Evolutionary conservation across 805 yeast species (phyloP).

Genomic region (Kodamaea laetipori): DNA sequence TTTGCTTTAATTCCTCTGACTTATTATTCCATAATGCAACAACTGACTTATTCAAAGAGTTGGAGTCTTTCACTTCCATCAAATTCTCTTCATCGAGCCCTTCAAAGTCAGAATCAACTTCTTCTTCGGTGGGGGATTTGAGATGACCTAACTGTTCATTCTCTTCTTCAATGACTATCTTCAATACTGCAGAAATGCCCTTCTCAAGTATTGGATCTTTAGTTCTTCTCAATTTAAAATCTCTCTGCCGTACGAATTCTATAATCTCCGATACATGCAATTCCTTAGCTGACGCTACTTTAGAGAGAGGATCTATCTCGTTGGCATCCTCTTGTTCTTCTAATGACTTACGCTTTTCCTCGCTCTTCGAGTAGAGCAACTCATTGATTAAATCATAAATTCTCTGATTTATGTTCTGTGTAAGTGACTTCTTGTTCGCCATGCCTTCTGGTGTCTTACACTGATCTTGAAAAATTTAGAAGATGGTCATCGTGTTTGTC

Average conservation of each 20-base stretch:
- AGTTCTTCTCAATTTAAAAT: slow-evolving; percentile 65
- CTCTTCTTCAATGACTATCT: slow-evolving; percentile 60
- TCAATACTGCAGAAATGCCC: slow-evolving; percentile 61
- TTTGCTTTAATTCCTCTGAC: slow-evolving; percentile 16
- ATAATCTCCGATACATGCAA: slow-evolving; percentile 52
- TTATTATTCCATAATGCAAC: slow-evolving; percentile 64
- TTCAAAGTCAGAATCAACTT: slow-evolving; percentile 44
- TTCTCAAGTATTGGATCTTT: slow-evolving; percentile 66
- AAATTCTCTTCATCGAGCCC: slow-evolving; percentile 47
- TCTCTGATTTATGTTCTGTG: slow-evolving; percentile 50
- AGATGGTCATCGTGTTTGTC: not conserved
- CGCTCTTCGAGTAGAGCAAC: slow-evolving; percentile 59
- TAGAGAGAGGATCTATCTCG: slow-evolving; percentile 21
- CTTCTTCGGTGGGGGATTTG: slow-evolving; percentile 12
- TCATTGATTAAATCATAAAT: slow-evolving; percentile 56
- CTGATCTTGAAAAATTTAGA: slow-evolving; percentile 1
- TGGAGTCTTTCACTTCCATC: slow-evolving; percentile 66
- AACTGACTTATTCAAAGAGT: slow-evolving; percentile 74
- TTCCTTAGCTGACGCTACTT: slow-evolving; percentile 64
- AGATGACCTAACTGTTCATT: slow-evolving; percentile 49
- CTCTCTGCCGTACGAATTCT: slow-evolving; percentile 63
- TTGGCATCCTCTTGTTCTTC: slow-evolving; percentile 39
- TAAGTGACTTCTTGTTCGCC: slow-evolving; percentile 14
- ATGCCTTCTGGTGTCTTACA: not conserved
- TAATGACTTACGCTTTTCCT: slow-evolving; percentile 56